Evolutionary conservation across 129 eudicot genomes (phyloP).

Genomic region (Helianthus annuus): DNA sequence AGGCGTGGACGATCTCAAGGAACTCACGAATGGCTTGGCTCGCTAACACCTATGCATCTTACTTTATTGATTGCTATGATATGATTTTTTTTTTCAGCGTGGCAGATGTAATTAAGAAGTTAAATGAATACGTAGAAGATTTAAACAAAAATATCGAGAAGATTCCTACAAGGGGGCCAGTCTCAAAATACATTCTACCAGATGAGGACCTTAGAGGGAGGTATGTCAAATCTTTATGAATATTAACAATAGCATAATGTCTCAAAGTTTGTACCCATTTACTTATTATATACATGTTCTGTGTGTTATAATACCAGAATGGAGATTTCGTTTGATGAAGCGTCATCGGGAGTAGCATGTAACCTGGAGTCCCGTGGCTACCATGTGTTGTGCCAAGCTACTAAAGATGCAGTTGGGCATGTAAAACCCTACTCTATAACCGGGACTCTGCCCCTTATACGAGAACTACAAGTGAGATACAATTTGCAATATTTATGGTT

Average conservation of each 20-base stretch:
- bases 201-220: constrained; percentile 93
- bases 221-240: constrained; percentile 43
- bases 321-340: constrained; percentile 62
- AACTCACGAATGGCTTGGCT: no score
- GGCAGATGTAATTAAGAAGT: constrained; percentile 65
- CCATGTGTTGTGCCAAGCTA: constrained; percentile 82
- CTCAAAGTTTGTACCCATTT: background rate
- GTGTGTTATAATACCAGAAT: constrained; percentile 38
- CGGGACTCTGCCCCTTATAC: constrained; percentile 85
- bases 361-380: constrained; percentile 82
- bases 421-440: constrained; percentile 92
- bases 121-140: constrained; percentile 76
- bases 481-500: background rate
- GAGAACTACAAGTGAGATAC: constrained; percentile 70
- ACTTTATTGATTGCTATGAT: constrained; percentile 12
- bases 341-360: constrained; percentile 78
- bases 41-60: background rate
- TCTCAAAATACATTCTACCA: constrained; percentile 83
- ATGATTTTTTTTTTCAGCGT: constrained; percentile 53
- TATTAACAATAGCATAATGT: constrained; percentile 45
- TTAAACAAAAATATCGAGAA: constrained; percentile 80
- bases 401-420: constrained; percentile 87
- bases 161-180: constrained; percentile 77
- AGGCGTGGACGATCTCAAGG: no score
- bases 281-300: no score